These are phyloP conservation scores for Kuraishia piskuri DNA, from an alignment of 805 yeast genomes.

Conservation along the genomic window DNA sequence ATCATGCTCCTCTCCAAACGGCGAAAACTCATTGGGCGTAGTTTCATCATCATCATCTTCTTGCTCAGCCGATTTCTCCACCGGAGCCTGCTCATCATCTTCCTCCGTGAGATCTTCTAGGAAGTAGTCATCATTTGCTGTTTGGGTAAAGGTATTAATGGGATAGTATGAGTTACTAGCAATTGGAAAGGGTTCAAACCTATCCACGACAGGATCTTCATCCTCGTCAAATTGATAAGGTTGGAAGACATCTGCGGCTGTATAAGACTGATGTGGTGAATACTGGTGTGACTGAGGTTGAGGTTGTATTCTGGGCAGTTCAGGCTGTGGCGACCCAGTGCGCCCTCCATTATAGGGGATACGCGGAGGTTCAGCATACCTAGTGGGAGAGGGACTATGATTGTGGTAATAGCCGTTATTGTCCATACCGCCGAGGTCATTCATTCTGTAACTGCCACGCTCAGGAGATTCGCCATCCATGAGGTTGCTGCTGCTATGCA, in stretches of 20 bases:
- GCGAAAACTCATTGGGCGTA: slow-evolving; percentile 11
- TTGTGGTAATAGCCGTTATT: not conserved
- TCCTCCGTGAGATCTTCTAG: not conserved
- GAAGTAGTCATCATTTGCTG: not conserved
- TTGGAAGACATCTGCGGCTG: slow-evolving; percentile 4
- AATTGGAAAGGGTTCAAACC: slow-evolving; percentile 26
- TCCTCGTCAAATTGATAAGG: slow-evolving; percentile 17
- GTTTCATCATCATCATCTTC: slow-evolving; percentile 17
- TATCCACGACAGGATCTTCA: slow-evolving; percentile 12
- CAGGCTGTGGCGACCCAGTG: not conserved
- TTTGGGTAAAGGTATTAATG: slow-evolving; percentile 10
- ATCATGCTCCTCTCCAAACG: not conserved
- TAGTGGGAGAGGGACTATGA: not conserved
- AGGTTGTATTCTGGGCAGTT: not conserved
- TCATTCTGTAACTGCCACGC: not conserved
- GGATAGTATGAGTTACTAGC: slow-evolving; percentile 24
- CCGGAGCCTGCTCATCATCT: not conserved
- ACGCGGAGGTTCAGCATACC: not conserved
- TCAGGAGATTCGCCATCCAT: not conserved
- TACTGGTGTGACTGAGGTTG: not conserved
- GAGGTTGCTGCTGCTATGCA: not conserved
- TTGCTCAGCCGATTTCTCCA: slow-evolving; percentile 14
- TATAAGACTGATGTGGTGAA: not conserved
- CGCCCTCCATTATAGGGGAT: not conserved
- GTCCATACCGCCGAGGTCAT: not conserved